Evolutionary conservation across 345 rosid species (phyloP).

Genomic region (Murraya koenigii): DNA sequence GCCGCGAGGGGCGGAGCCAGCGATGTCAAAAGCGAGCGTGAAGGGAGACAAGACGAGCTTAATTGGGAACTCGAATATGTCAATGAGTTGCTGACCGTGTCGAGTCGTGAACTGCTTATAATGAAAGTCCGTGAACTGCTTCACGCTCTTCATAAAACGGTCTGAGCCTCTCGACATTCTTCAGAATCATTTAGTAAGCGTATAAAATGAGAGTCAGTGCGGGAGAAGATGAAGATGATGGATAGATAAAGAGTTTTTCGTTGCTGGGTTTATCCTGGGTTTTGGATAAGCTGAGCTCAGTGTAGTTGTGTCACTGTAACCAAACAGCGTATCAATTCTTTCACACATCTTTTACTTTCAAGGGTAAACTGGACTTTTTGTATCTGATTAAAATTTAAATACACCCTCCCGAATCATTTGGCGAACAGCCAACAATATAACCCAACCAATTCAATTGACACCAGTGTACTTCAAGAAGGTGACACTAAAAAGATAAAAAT

Average conservation of each 20-base stretch:
- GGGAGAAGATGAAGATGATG: constrained; percentile 14
- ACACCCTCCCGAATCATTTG: too few relatives aligned
- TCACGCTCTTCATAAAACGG: constrained; percentile 46
- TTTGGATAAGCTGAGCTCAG: constrained; percentile 11
- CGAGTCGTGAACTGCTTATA: constrained; percentile 53
- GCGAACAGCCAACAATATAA: too few relatives aligned
- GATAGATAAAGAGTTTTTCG: neutral
- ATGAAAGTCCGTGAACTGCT: constrained; percentile 57
- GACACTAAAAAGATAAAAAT: too few relatives aligned
- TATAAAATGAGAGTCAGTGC: neutral
- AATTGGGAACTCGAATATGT: constrained; percentile 70
- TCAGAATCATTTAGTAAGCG: neutral
- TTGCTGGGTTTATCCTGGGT: constrained; percentile 8
- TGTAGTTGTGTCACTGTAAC: neutral
- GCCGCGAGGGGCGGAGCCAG: constrained; percentile 93
- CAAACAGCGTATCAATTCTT: neutral
- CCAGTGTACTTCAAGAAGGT: too few relatives aligned
- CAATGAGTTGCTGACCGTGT: constrained; percentile 66
- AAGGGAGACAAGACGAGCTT: constrained; percentile 77
- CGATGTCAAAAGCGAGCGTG: constrained; percentile 84
- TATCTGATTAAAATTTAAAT: too few relatives aligned
- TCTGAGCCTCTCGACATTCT: constrained; percentile 68
- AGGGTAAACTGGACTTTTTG: too few relatives aligned
- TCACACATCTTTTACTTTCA: too few relatives aligned
- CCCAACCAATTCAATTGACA: too few relatives aligned